These are phyloP conservation scores for Boletus subparvulus DNA, from an alignment of 768 basidiomycete species.

Conservation along the genomic window DNA sequence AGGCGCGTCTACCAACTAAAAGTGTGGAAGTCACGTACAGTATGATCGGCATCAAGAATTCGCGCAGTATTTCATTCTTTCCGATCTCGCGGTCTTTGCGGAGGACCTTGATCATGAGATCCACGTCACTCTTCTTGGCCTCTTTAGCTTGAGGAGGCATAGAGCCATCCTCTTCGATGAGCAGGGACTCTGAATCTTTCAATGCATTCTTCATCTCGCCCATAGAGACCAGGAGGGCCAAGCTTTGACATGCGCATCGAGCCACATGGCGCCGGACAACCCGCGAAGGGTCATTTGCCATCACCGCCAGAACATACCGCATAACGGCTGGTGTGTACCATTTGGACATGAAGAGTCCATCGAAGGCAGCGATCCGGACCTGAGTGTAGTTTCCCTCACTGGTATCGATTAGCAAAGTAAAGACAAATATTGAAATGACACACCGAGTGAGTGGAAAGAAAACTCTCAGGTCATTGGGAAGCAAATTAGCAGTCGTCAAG, in stretches of 20 bases:
- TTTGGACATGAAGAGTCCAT: slow-evolving; percentile 85
- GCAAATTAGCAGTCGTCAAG: slow-evolving; percentile 70
- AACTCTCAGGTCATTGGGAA: slow-evolving; percentile 70
- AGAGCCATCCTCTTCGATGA: slow-evolving; percentile 86
- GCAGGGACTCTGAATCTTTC: slow-evolving; percentile 73
- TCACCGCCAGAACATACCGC: slow-evolving; percentile 84
- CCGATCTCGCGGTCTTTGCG: slow-evolving; percentile 85
- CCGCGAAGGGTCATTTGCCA: slow-evolving; percentile 83
- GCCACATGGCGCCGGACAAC: slow-evolving; percentile 85
- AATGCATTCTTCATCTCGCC: slow-evolving; percentile 81
- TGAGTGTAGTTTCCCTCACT: slow-evolving; percentile 94
- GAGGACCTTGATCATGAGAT: slow-evolving; percentile 81
- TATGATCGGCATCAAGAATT: slow-evolving; percentile 78
- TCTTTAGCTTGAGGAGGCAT: slow-evolving; percentile 69
- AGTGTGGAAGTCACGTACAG: slow-evolving; percentile 50
- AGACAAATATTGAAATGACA: slow-evolving; percentile 21
- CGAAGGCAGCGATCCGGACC: slow-evolving; percentile 91
- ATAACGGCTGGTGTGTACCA: slow-evolving; percentile 85
- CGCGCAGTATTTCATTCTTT: slow-evolving; percentile 74
- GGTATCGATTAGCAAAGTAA: slow-evolving; percentile 12
- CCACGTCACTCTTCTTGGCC: slow-evolving; percentile 78
- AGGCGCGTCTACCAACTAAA: slow-evolving; percentile 1
- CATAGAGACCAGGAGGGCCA: slow-evolving; percentile 83
- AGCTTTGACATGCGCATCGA: slow-evolving; percentile 78
- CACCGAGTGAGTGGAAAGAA: slow-evolving; percentile 92